phyloP scores from a whole-genome alignment of 345 rosid genomes.

The Lepidium sativum region DNA sequence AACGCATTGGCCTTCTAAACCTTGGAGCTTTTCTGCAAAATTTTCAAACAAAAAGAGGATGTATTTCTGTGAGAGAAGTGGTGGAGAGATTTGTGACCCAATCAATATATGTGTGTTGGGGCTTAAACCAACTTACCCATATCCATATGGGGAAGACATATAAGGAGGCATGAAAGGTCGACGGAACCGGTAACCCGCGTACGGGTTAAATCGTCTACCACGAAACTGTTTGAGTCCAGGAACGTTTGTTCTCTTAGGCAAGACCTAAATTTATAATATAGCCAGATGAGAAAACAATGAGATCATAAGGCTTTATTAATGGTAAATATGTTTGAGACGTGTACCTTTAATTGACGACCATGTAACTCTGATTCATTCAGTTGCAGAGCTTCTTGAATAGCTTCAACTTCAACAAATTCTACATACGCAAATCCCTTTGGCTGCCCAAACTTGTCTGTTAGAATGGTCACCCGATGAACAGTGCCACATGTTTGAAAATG shows the following conservation, averaged over 20 bases:
- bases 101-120: background rate
- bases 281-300: background rate
- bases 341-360: conserved; percentile 89
- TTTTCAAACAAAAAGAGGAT: background rate
- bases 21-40: conserved; percentile 78
- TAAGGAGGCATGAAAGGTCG: conserved; percentile 72
- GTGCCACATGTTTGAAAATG: conserved; percentile 97
- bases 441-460: conserved; percentile 88
- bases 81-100: background rate
- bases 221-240: conserved; percentile 93
- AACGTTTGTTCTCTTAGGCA: conserved; percentile 84
- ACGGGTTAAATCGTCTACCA: conserved; percentile 66
- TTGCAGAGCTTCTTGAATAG: conserved; percentile 73
- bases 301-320: background rate
- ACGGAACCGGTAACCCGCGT: conserved; percentile 56
- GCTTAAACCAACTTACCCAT: conserved; percentile 47
- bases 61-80: background rate
- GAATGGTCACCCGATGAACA: conserved; percentile 85
- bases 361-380: conserved; percentile 90
- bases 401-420: conserved; percentile 80
- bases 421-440: conserved; percentile 99
- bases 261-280: conserved; percentile 36
- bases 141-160: conserved; percentile 83
- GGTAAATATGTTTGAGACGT: background rate
- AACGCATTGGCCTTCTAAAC: conserved; percentile 80